Evolutionary conservation across 331 rosid genomes (phyloP).

Genomic region (Spiraea crenata): DNA sequence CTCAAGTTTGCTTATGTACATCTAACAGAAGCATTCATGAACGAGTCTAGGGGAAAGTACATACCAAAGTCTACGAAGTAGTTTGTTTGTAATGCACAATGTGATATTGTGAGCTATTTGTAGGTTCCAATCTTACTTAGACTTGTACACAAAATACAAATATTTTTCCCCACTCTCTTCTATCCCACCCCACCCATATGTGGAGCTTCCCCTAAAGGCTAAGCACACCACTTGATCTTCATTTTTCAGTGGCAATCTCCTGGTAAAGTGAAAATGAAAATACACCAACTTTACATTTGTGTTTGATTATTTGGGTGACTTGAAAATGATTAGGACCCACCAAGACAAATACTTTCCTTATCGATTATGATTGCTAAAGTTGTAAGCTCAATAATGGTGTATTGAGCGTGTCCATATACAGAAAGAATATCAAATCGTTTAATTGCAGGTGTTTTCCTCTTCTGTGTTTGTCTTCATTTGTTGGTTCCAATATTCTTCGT

Average conservation of each 20-base stretch:
- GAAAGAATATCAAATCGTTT: no score
- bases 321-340: no score
- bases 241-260: no score
- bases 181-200: not conserved
- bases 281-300: not conserved
- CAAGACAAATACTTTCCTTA: no score
- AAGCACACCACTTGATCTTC: not conserved
- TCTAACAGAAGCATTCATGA: no score
- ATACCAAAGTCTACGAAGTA: not conserved
- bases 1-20: no score
- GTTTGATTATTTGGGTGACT: not conserved
- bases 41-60: not conserved
- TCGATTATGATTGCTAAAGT: no score
- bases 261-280: no score
- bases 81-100: constrained; percentile 1
- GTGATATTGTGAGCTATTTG: not conserved
- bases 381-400: not conserved
- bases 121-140: no score
- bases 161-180: not conserved
- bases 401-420: not conserved
- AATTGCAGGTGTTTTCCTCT: not conserved
- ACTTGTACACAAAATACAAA: not conserved
- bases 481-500: not conserved
- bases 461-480: not conserved
- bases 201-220: not conserved